phyloP scores from a whole-genome alignment of 768 basidiomycete species.

The Lactifluus subvellereus region DNA sequence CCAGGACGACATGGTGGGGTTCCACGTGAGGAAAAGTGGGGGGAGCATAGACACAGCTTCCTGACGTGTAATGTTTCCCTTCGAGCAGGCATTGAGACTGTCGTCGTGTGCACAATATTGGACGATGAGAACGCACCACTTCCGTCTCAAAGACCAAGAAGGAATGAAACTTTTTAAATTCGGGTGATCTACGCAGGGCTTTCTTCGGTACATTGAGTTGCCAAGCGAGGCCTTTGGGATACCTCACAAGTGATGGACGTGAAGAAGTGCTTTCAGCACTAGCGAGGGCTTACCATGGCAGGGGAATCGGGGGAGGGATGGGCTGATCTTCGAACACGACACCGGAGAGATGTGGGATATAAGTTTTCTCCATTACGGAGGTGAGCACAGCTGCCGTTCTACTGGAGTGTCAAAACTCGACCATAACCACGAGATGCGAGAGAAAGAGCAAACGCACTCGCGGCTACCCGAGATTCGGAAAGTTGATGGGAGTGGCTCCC shows the following conservation, averaged over 20 bases:
- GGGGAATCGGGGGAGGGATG: conserved; percentile 73
- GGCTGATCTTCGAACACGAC: conserved; percentile 70
- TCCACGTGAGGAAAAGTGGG: conserved; percentile 89
- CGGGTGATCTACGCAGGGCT: conserved; percentile 76
- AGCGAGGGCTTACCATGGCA: conserved; percentile 62
- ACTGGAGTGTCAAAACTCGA: conserved; percentile 12
- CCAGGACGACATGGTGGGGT: conserved; percentile 89
- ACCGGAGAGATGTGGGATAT: conserved; percentile 70
- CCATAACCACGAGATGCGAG: conserved; percentile 22
- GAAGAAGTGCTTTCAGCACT: not conserved
- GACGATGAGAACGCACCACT: conserved; percentile 54
- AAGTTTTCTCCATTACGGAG: conserved; percentile 64
- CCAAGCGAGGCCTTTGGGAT: conserved; percentile 94
- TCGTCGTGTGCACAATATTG: not conserved
- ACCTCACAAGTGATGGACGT: conserved; percentile 46
- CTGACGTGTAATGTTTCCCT: conserved; percentile 95
- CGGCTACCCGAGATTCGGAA: conserved; percentile 89
- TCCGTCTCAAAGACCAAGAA: conserved; percentile 98
- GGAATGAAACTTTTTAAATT: conserved; percentile 92
- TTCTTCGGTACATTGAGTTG: conserved; percentile 90
- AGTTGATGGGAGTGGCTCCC: conserved; percentile 80
- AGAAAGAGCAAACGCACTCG: conserved; percentile 45
- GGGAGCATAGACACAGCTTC: conserved; percentile 99
- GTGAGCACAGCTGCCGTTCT: conserved; percentile 74
- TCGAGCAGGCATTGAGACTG: not conserved